Evolutionary conservation across 2,329 filamentous ascomycete genomes (phyloP).

Genomic region (Sporothrix brasiliensis): DNA sequence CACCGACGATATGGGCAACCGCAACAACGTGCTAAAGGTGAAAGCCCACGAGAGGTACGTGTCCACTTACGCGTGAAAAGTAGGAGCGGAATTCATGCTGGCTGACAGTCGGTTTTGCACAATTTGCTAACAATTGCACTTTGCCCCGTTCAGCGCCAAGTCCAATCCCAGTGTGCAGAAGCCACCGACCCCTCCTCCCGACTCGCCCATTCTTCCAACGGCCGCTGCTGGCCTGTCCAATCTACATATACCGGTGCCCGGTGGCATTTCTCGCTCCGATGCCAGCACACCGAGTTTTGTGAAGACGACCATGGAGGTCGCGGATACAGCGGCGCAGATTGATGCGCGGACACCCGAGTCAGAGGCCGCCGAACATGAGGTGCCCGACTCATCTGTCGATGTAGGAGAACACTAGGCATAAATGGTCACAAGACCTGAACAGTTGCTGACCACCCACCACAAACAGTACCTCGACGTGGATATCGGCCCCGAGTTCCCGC

Average conservation of each 20-base stretch:
- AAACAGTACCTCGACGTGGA: conserved; percentile 24
- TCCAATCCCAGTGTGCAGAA: conserved; percentile 10
- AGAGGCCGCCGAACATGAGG: conserved; percentile 42
- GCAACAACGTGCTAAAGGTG: conserved; percentile 53
- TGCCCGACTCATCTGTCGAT: conserved; percentile 40
- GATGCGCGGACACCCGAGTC: conserved; percentile 43
- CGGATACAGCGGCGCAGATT: conserved; percentile 43
- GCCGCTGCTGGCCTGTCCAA: neutral
- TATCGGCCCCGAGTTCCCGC: conserved; percentile 34
- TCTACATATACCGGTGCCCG: neutral
- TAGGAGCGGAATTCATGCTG: too few relatives aligned
- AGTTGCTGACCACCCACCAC: neutral
- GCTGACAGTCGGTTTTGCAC: neutral
- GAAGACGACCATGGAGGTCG: conserved; percentile 43
- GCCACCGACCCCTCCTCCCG: conserved; percentile 36
- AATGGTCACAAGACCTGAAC: neutral
- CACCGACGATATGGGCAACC: conserved; percentile 51
- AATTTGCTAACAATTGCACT: neutral
- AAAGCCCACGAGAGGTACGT: conserved; percentile 35
- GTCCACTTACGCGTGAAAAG: too few relatives aligned
- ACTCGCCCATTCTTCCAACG: conserved; percentile 28
- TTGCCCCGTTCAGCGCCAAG: neutral
- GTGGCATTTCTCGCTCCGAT: conserved; percentile 35
- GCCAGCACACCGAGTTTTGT: conserved; percentile 40
- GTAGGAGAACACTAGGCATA: conserved; percentile 29